Evolutionary conservation across 140 eudicot species (phyloP), one percentile per base, ranked within the genome.

Genomic region (Flaveria floridana): DNA sequence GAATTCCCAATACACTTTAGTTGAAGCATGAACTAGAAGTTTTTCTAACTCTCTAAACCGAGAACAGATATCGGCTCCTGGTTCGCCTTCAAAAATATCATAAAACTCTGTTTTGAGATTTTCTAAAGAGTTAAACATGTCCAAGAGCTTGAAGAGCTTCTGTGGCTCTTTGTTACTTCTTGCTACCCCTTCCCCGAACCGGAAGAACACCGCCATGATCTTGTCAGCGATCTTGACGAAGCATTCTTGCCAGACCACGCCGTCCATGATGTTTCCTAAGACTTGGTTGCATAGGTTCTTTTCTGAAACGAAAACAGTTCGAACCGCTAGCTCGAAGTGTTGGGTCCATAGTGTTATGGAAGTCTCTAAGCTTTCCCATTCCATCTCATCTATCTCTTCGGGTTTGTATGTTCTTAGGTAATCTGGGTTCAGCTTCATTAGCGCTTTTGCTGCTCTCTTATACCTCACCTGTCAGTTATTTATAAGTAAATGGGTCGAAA

Each of bases 111-210:
- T 71, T 68, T 84, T 87, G 19, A 90, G 82, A 51, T 78, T 79
- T 48, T 90, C 96, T 34, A 90, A 70, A 2, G 96, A 90, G 71
- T 82, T 85, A 26, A 85, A 90, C 96, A 90, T 90, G 81, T 90
- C 96, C 6, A 90, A 58, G 7, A 90, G 89, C 70, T 87, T 87
- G 70, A 90, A 90, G 53, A 90, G 88, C 84, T 87, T 90, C 57
- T 90, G 96, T 5, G 96, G 96, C 63, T 87, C 96, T 76, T 90
- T 90, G 79, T 76, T 82, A 82, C 96, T 90, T 73, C 95, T 68
- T 12, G 96, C 91, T 47, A 90, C 91, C 11, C 95, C 96, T 74
- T 90, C 96, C 0, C 96, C 96, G 20, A 90, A 90, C 30, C 96
- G 79, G 68, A 90, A 90, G 76, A 90, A 90, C 10, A 90, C 95